Conservation (phyloP, 202 grass and related monocot species). For the Zoysia matrella region DNA sequence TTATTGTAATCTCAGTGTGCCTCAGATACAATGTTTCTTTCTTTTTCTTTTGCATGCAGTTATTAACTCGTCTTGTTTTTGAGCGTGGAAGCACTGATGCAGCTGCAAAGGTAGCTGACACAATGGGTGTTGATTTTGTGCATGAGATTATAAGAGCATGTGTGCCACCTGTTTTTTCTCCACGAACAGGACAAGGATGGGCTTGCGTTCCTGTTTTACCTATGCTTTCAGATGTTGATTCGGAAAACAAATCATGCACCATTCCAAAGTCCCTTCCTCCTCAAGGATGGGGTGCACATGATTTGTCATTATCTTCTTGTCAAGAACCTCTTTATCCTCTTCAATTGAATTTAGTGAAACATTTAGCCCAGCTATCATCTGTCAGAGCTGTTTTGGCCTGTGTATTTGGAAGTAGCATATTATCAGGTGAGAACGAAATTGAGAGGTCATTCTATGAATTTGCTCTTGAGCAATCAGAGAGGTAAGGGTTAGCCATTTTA, state of each 20-base stretch:
- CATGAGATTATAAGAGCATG: conserved; percentile 93
- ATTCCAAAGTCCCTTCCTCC: conserved; percentile 44
- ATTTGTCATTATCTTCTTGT: conserved; percentile 48
- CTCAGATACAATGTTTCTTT: conserved; percentile 6
- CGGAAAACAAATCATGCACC: conserved; percentile 46
- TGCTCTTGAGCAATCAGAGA: conserved; percentile 96
- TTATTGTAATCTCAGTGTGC: conserved; percentile 40
- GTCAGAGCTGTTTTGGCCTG: conserved; percentile 95
- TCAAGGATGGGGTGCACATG: conserved; percentile 53
- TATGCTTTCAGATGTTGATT: conserved; percentile 54
- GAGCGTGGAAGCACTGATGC: conserved; percentile 89
- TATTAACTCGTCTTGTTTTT: conserved; percentile 94
- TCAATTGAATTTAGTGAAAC: conserved; percentile 82
- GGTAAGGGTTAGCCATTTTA: conserved; percentile 55
- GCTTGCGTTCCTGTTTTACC: conserved; percentile 86
- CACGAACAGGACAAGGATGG: conserved; percentile 89
- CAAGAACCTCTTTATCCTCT: conserved; percentile 84
- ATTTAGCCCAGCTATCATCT: conserved; percentile 81
- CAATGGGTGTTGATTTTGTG: conserved; percentile 93
- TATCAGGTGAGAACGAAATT: conserved; percentile 71
- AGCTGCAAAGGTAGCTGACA: conserved; percentile 87
- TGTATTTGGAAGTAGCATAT: conserved; percentile 89
- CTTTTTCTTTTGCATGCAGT: conserved; percentile 54
- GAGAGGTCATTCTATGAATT: conserved; percentile 94
- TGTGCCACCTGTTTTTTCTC: conserved; percentile 92